phyloP scores from a whole-genome alignment of 129 eudicot species.

The Ambrosia trifida region DNA sequence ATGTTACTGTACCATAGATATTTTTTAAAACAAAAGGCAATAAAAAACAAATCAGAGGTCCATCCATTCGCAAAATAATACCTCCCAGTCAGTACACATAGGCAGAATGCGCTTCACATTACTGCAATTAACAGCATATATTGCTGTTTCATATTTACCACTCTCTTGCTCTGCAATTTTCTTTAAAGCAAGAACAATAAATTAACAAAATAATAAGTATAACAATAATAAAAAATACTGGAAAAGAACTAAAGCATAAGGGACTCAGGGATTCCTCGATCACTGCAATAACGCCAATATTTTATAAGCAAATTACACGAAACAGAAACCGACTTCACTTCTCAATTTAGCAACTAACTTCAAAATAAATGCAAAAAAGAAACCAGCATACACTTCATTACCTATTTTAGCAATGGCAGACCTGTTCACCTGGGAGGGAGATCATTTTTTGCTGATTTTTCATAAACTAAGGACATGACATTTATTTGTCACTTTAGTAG shows the following conservation, averaged over 20 bases:
- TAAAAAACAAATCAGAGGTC: slow-evolving; percentile 1
- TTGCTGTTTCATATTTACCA: slow-evolving; percentile 83
- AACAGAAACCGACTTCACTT: not conserved
- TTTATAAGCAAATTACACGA: not conserved
- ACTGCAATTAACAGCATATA: slow-evolving; percentile 86
- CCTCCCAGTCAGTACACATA: slow-evolving; percentile 95
- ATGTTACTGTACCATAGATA: not conserved
- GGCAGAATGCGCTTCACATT: slow-evolving; percentile 85
- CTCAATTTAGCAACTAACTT: not conserved
- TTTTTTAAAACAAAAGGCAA: not conserved
- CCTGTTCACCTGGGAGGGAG: not conserved
- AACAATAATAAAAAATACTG: not conserved
- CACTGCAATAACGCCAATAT: not conserved
- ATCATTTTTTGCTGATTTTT: not conserved
- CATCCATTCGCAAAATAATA: slow-evolving; percentile 28
- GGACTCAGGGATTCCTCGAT: not conserved
- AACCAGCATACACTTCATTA: slow-evolving; percentile 5
- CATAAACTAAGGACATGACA: not conserved
- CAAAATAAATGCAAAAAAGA: not conserved
- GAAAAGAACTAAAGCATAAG: not conserved
- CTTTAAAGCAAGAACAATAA: slow-evolving; percentile 37
- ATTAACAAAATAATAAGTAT: not conserved
- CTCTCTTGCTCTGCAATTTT: slow-evolving; percentile 95
- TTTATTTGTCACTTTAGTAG: not conserved
- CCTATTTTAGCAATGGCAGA: not conserved